phyloP scores from a whole-genome alignment of 2,329 filamentous ascomycete genomes.

The Lachnellula arida region DNA sequence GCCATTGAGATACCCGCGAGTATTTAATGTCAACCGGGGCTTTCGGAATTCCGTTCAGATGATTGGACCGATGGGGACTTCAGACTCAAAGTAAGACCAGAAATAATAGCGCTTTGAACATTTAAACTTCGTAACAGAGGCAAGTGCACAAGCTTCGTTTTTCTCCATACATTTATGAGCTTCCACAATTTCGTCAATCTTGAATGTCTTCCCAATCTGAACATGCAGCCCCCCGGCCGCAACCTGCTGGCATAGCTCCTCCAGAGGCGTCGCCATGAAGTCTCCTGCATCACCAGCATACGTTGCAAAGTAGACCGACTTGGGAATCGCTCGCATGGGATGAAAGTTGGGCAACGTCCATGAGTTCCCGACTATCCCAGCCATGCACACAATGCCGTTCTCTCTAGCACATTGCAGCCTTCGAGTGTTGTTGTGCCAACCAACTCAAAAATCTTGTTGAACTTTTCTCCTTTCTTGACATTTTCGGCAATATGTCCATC shows the following conservation, averaged over 20 bases:
- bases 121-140: too few relatives aligned
- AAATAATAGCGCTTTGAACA: too few relatives aligned
- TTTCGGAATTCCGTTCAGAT: too few relatives aligned
- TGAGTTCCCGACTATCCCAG: constrained; percentile 40
- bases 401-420: constrained; percentile 36
- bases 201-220: constrained; percentile 38
- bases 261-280: constrained; percentile 39
- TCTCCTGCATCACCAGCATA: constrained; percentile 37
- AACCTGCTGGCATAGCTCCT: constrained; percentile 36
- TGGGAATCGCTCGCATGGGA: constrained; percentile 41
- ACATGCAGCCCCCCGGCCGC: constrained; percentile 37
- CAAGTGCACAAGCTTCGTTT: constrained; percentile 23
- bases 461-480: constrained; percentile 31
- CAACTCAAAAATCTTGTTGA: constrained; percentile 44
- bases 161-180: constrained; percentile 43
- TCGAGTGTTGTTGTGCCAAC: constrained; percentile 39
- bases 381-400: constrained; percentile 41
- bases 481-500: constrained; percentile 36
- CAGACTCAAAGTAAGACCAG: too few relatives aligned
- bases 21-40: too few relatives aligned
- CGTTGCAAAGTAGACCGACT: constrained; percentile 36
- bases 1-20: too few relatives aligned
- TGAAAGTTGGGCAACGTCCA: constrained; percentile 36
- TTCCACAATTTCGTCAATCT: constrained; percentile 41
- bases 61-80: too few relatives aligned